phyloP scores from a whole-genome alignment of 2,329 filamentous ascomycete species.

The Alternaria sp. region DNA sequence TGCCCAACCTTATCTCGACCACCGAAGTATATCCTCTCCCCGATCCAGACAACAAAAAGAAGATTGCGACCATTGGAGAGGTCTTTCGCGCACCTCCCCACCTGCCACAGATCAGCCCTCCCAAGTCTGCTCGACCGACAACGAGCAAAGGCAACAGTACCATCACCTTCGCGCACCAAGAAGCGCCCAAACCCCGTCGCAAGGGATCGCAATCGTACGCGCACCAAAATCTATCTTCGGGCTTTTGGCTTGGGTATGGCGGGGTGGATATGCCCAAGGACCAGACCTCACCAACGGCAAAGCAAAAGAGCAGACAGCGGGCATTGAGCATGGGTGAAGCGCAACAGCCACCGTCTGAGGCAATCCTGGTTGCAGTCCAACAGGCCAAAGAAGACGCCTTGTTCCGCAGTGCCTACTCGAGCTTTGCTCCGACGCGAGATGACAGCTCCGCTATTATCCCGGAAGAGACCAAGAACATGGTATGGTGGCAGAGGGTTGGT shows the following conservation, averaged over 20 bases:
- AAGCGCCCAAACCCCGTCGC: constrained; percentile 57
- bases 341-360: constrained; percentile 60
- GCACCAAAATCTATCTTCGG: constrained; percentile 69
- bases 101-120: constrained; percentile 72
- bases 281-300: constrained; percentile 67
- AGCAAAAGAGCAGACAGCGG: constrained; percentile 74
- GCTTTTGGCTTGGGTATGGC: constrained; percentile 69
- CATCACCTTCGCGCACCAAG: constrained; percentile 62
- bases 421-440: constrained; percentile 79
- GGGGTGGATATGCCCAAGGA: constrained; percentile 54
- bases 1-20: constrained; percentile 78
- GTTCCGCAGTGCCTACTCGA: constrained; percentile 80
- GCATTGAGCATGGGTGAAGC: constrained; percentile 71
- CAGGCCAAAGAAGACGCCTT: constrained; percentile 75
- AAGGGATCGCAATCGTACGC: constrained; percentile 66
- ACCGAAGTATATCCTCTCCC: constrained; percentile 70
- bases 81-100: constrained; percentile 74
- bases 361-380: constrained; percentile 53
- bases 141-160: constrained; percentile 64
- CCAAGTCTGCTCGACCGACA: constrained; percentile 74
- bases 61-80: constrained; percentile 73
- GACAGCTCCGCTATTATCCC: constrained; percentile 75
- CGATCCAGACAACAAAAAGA: constrained; percentile 54
- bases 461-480: constrained; percentile 69
- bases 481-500: constrained; percentile 81